Conservation (phyloP, 2,329 filamentous ascomycete species). For the Helotiales sp. region DNA sequence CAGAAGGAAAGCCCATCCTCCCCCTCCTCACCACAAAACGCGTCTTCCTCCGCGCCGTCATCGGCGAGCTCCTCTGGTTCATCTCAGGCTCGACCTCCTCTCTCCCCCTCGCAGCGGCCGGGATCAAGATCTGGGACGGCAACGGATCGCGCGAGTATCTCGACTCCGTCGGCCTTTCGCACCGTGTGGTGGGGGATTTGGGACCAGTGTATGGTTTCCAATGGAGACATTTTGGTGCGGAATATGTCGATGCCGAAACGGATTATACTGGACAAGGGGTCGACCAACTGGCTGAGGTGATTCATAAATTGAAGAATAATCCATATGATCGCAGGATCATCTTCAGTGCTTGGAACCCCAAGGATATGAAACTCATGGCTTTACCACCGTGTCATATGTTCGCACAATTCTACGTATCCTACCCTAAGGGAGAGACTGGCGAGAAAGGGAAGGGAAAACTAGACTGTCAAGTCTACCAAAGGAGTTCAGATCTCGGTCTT, state of each 20-base stretch:
- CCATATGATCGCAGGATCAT: constrained; percentile 92
- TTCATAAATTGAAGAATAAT: constrained; percentile 80
- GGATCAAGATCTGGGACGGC: constrained; percentile 98
- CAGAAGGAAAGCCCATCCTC: constrained; percentile 66
- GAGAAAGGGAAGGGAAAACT: constrained; percentile 67
- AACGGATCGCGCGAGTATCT: constrained; percentile 92
- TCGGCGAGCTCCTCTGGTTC: constrained; percentile 97
- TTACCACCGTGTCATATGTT: constrained; percentile 97
- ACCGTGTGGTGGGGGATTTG: constrained; percentile 86
- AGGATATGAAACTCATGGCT: constrained; percentile 85
- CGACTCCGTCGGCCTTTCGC: constrained; percentile 78
- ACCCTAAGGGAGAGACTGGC: constrained; percentile 33
- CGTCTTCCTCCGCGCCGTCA: constrained; percentile 87
- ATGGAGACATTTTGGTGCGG: constrained; percentile 96
- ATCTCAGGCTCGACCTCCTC: constrained; percentile 84
- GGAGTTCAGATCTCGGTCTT: constrained; percentile 95
- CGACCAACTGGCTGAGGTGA: constrained; percentile 90
- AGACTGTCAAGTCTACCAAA: constrained; percentile 89
- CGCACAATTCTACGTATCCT: constrained; percentile 75
- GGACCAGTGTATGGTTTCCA: constrained; percentile 98
- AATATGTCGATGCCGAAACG: constrained; percentile 77
- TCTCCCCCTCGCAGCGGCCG: constrained; percentile 72
- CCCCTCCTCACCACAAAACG: constrained; percentile 97
- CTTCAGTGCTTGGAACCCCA: constrained; percentile 91
- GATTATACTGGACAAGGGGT: constrained; percentile 90